Evolutionary conservation across 2,329 filamentous ascomycete genomes (phyloP).

Genomic region (Epichloe bromicola): DNA sequence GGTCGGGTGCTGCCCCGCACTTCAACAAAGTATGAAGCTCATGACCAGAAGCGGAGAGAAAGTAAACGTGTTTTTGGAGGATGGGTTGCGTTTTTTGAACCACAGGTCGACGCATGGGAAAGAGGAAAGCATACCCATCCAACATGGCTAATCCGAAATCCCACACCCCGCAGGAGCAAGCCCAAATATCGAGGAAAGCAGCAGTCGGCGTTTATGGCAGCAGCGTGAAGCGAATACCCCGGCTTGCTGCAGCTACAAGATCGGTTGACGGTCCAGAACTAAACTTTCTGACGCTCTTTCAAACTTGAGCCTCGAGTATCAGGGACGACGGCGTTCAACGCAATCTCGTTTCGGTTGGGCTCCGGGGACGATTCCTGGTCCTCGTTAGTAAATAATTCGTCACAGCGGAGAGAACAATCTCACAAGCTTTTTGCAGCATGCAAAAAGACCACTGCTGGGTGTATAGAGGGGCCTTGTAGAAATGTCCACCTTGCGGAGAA

Average conservation of each 20-base stretch:
- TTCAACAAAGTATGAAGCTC: constrained; percentile 1
- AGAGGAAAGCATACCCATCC: constrained; percentile 28
- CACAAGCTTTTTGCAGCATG: neutral
- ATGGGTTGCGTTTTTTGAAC: neutral
- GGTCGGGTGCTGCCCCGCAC: constrained; percentile 3
- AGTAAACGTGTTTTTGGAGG: neutral
- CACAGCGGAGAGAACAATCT: neutral
- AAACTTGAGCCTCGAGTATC: neutral
- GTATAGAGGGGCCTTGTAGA: neutral
- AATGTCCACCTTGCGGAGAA: neutral
- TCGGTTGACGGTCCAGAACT: neutral
- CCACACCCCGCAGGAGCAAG: constrained; percentile 12
- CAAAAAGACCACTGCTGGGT: neutral
- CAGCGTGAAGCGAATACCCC: neutral
- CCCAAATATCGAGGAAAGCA: constrained; percentile 6
- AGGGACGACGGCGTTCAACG: neutral
- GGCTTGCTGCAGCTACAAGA: neutral
- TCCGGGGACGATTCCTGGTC: constrained; percentile 10
- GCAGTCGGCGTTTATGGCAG: constrained; percentile 3
- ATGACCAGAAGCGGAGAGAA: neutral
- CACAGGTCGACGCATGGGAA: constrained; percentile 4
- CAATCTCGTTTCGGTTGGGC: constrained; percentile 14
- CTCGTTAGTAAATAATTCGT: constrained; percentile 11
- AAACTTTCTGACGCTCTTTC: neutral
- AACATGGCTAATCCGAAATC: constrained; percentile 8